phyloP scores from a whole-genome alignment of 192 early-diverging fungal genomes.

The Neocallimastix lanati region DNA sequence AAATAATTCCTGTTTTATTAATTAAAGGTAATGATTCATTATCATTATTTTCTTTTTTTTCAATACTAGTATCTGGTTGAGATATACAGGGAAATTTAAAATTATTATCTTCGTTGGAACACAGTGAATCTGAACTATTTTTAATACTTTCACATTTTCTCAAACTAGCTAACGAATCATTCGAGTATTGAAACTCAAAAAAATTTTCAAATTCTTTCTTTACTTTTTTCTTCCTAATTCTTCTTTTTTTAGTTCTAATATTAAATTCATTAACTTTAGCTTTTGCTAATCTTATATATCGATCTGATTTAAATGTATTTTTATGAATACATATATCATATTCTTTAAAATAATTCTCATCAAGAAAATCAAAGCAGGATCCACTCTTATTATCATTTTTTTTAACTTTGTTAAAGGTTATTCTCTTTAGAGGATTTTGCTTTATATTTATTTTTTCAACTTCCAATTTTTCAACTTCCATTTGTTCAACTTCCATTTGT shows the following conservation, averaged over 20 bases:
- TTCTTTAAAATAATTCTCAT: not conserved
- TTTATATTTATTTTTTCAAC: too few species aligned
- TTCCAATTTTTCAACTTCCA: too few species aligned
- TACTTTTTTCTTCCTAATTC: not conserved
- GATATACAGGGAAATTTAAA: not conserved
- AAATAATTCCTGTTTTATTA: too few species aligned
- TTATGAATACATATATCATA: not conserved
- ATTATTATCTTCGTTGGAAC: not conserved
- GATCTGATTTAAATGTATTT: not conserved
- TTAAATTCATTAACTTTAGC: not conserved
- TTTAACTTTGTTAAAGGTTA: too few species aligned
- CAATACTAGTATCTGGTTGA: too few species aligned
- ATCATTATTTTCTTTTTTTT: too few species aligned
- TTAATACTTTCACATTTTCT: not conserved
- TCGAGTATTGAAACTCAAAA: not conserved
- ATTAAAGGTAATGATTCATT: too few species aligned
- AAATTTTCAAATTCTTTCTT: not conserved
- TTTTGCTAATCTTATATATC: not conserved
- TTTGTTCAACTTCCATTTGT: too few species aligned
- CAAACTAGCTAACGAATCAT: not conserved
- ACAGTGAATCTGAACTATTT: not conserved
- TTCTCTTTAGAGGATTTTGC: too few species aligned
- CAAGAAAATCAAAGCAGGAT: not conserved
- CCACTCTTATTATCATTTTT: too few species aligned
- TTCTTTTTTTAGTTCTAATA: not conserved